Percentiles rank a stretch among this genome's conserved stretches.
These are phyloP conservation scores for Aspergillus sp. DNA, from an alignment of 2,329 filamentous ascomycete genomes.

Conservation along the genomic window DNA sequence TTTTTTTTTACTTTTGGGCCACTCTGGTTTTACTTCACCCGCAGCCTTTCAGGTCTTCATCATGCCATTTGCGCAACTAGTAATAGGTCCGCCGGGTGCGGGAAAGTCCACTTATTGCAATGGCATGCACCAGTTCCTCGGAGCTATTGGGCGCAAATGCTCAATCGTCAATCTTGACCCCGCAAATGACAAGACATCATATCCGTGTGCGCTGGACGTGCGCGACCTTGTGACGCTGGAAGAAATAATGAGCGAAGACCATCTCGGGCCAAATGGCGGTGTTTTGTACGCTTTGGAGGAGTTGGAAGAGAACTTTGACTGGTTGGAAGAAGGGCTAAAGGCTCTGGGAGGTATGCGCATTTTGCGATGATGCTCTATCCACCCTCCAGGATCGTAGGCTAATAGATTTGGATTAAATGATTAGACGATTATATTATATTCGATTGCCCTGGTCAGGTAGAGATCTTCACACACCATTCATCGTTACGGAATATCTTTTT, in stretches of 20 bases:
- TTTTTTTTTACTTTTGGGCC: not conserved
- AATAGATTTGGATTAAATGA: not conserved
- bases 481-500: constrained; percentile 91
- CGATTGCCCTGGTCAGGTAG: constrained; percentile 95
- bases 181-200: constrained; percentile 89
- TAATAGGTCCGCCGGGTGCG: constrained; percentile 89
- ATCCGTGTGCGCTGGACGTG: constrained; percentile 87
- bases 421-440: constrained; percentile 88
- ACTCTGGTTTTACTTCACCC: too few relatives aligned
- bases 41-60: not conserved
- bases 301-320: constrained; percentile 89
- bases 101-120: constrained; percentile 99
- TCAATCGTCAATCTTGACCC: constrained; percentile 96
- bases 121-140: constrained; percentile 98
- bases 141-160: constrained; percentile 90
- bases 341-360: constrained; percentile 60
- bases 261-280: constrained; percentile 87
- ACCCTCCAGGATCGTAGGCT: not conserved
- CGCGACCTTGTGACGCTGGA: constrained; percentile 85
- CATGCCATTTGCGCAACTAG: constrained; percentile 70
- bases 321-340: constrained; percentile 79
- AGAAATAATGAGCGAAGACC: constrained; percentile 90
- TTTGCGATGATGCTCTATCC: not conserved
- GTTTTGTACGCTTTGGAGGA: constrained; percentile 94
- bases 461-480: constrained; percentile 93